Percentiles rank a stretch among this genome's conserved stretches.
Evolutionary conservation across 306 rosid species (phyloP).

Genomic region (Cucurbita pepo): DNA sequence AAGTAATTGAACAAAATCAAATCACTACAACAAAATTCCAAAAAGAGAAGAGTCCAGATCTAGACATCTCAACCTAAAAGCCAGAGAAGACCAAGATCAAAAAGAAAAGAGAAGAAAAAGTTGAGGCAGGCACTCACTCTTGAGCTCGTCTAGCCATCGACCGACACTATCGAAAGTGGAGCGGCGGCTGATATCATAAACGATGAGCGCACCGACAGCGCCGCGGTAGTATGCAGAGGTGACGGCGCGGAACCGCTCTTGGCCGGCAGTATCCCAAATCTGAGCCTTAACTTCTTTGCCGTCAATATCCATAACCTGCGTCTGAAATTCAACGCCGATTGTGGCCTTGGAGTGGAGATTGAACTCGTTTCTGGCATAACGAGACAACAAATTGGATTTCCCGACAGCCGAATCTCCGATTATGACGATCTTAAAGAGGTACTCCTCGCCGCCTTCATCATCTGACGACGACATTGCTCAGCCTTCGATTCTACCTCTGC

Average conservation of each 20-base stretch:
- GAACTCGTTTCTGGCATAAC: conserved; percentile 82
- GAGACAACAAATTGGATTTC: conserved; percentile 66
- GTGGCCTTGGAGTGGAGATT: conserved; percentile 81
- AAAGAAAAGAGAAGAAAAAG: not conserved
- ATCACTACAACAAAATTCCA: not conserved
- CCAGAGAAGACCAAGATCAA: not conserved
- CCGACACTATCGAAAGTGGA: conserved; percentile 70
- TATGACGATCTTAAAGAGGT: conserved; percentile 84
- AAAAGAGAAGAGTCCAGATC: conserved; percentile 3
- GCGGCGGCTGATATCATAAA: conserved; percentile 72
- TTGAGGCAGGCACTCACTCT: conserved; percentile 25
- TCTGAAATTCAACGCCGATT: conserved; percentile 90
- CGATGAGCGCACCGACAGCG: conserved; percentile 80
- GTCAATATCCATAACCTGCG: conserved; percentile 68
- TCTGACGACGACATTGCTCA: conserved; percentile 51
- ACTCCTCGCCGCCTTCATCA: conserved; percentile 77
- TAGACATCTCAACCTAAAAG: not conserved
- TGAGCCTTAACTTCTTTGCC: conserved; percentile 85
- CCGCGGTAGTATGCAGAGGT: conserved; percentile 93
- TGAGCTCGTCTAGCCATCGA: conserved; percentile 96
- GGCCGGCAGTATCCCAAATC: conserved; percentile 99
- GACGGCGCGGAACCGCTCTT: conserved; percentile 86
- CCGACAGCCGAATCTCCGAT: conserved; percentile 87
- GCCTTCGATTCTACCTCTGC: not conserved
- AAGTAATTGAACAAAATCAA: not conserved